Percentiles rank a stretch among this genome's conserved stretches.
phyloP scores from a whole-genome alignment of 2,329 filamentous ascomycete genomes.

The Colletotrichum spinosum region DNA sequence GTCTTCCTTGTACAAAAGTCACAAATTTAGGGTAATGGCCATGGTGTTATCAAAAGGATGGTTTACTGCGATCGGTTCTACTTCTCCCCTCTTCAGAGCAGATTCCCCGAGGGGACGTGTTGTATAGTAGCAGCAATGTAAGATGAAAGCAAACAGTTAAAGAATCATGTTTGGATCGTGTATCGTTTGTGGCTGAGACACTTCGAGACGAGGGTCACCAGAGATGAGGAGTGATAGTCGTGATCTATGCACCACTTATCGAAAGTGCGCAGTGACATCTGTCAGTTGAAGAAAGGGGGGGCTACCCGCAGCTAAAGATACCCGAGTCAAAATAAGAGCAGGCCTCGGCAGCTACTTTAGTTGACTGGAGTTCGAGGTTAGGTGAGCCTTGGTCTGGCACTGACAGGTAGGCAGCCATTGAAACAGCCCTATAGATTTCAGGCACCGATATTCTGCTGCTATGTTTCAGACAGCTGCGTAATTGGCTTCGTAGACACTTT shows the following conservation, averaged over 20 bases:
- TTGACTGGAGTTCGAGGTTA: constrained; percentile 16
- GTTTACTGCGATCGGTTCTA: constrained; percentile 48
- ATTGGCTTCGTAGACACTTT: background rate
- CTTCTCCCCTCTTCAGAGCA: constrained; percentile 37
- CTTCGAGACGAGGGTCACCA: no score
- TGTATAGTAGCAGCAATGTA: constrained; percentile 40
- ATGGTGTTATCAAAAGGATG: constrained; percentile 59
- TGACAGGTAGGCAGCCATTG: constrained; percentile 22
- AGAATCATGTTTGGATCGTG: background rate
- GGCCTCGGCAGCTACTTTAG: constrained; percentile 19
- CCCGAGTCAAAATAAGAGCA: constrained; percentile 1
- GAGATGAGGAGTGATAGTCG: no score
- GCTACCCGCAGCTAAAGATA: background rate
- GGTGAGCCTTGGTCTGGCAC: constrained; percentile 3
- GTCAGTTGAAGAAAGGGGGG: background rate
- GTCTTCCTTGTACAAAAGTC: constrained; percentile 42
- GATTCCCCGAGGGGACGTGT: constrained; percentile 37
- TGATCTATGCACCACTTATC: background rate
- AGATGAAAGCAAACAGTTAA: constrained; percentile 33
- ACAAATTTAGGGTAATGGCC: constrained; percentile 58
- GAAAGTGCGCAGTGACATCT: constrained; percentile 23
- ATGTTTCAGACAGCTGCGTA: constrained; percentile 9
- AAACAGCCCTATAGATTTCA: constrained; percentile 1
- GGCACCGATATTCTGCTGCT: constrained; percentile 5
- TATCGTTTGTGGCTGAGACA: no score